phyloP scores from a whole-genome alignment of 805 yeast genomes.

The Nakazawaea laoshanensis region DNA sequence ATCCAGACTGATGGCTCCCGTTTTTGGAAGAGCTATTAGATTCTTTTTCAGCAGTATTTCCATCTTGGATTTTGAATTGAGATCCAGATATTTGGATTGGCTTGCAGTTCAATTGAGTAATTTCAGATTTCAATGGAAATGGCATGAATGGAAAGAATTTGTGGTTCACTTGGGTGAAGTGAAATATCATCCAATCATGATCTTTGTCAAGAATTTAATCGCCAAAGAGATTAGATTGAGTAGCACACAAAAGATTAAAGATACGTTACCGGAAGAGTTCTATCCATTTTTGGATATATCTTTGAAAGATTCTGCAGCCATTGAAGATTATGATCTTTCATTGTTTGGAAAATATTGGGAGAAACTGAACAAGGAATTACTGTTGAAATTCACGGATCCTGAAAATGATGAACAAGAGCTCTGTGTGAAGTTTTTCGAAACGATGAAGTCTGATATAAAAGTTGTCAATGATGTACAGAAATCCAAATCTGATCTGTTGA shows the following conservation, averaged over 20 bases:
- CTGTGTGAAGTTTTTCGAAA: conserved; percentile 23
- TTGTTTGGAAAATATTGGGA: conserved; percentile 24
- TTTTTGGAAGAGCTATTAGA: conserved; percentile 86
- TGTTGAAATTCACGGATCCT: conserved; percentile 23
- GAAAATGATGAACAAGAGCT: conserved; percentile 23
- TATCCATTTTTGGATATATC: conserved; percentile 37
- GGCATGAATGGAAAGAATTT: conserved; percentile 87
- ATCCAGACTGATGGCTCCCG: conserved; percentile 83
- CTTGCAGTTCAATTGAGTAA: conserved; percentile 88
- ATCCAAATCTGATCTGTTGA: no score
- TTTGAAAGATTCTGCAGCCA: conserved; percentile 24
- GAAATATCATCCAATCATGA: conserved; percentile 62
- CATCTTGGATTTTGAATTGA: conserved; percentile 66
- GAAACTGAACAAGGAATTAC: conserved; percentile 11
- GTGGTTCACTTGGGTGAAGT: conserved; percentile 34
- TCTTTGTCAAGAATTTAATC: conserved; percentile 70
- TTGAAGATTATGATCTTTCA: conserved; percentile 26
- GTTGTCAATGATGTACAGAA: conserved; percentile 15
- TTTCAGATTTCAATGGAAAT: conserved; percentile 94
- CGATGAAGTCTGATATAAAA: conserved; percentile 21
- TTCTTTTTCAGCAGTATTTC: conserved; percentile 65
- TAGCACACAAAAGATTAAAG: conserved; percentile 62
- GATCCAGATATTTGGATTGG: conserved; percentile 77
- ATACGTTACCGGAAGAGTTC: conserved; percentile 60
- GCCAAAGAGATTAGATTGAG: conserved; percentile 79